phyloP scores from a whole-genome alignment of 805 yeast genomes.

The Blastobotrys americana region DNA sequence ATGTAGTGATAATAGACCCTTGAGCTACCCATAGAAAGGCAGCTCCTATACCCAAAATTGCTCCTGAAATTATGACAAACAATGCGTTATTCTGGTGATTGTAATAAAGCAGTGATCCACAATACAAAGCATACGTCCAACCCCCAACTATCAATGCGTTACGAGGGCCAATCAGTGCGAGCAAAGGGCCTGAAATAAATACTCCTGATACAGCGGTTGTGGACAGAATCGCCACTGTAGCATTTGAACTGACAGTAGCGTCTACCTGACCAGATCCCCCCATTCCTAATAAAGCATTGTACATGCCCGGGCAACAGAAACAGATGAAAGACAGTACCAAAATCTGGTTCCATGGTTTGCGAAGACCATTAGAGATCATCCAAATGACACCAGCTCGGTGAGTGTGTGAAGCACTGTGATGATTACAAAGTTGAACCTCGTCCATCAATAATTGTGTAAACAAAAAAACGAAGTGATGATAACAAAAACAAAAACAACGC shows the following conservation, averaged over 20 bases:
- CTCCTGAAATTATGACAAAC: constrained; percentile 51
- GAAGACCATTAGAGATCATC: no score
- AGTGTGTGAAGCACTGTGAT: no score
- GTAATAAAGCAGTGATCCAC: constrained; percentile 45
- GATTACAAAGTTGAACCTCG: no score
- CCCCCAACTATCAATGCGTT: constrained; percentile 43
- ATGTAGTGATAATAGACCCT: constrained; percentile 48
- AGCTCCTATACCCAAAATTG: constrained; percentile 50
- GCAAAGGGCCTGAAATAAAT: constrained; percentile 27
- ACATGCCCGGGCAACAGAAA: constrained; percentile 32
- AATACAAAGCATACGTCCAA: constrained; percentile 46
- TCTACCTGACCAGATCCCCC: constrained; percentile 32
- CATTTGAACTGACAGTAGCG: constrained; percentile 25
- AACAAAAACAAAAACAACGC: no score
- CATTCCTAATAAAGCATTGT: constrained; percentile 28
- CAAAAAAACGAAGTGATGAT: no score
- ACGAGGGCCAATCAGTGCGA: constrained; percentile 27
- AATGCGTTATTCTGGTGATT: constrained; percentile 42
- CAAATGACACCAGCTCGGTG: no score
- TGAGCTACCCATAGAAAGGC: constrained; percentile 53
- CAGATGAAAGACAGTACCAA: constrained; percentile 25
- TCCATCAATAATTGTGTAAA: no score
- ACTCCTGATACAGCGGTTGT: constrained; percentile 24
- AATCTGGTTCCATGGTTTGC: constrained; percentile 24
- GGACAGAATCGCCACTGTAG: constrained; percentile 26